Conservation (phyloP, 768 basidiomycete genomes). For the Lactarius quietus region DNA sequence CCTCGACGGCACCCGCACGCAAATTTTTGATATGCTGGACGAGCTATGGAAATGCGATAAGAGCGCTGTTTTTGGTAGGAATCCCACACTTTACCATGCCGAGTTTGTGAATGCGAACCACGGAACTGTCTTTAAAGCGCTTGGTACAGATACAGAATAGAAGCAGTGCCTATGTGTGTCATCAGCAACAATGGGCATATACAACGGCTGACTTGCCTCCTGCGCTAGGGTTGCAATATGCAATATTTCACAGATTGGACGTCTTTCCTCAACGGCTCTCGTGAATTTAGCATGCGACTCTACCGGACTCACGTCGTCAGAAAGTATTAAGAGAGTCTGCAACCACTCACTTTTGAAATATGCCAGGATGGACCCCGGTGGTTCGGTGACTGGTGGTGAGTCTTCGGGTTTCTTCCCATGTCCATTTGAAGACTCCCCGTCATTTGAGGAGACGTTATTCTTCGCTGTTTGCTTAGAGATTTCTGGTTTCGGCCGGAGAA, state of each 20-base stretch:
- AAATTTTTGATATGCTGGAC: conserved; percentile 63
- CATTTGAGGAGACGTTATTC: conserved; percentile 64
- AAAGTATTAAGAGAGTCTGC: background rate
- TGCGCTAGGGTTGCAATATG: conserved; percentile 72
- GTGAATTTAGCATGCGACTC: conserved; percentile 56
- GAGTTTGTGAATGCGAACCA: conserved; percentile 71
- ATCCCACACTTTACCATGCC: conserved; percentile 49
- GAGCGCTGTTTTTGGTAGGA: conserved; percentile 5
- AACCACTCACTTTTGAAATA: conserved; percentile 51
- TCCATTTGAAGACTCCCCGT: conserved; percentile 52
- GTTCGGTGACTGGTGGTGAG: conserved; percentile 57
- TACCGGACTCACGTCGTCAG: conserved; percentile 28
- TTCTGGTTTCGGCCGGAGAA: conserved; percentile 72
- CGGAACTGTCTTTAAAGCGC: conserved; percentile 67
- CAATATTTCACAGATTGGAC: conserved; percentile 53
- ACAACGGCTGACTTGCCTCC: conserved; percentile 47
- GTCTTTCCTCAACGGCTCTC: conserved; percentile 37
- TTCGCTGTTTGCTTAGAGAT: conserved; percentile 71
- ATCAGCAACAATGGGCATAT: conserved; percentile 7
- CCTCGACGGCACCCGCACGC: conserved; percentile 47
- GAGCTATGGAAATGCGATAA: conserved; percentile 42
- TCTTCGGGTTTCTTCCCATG: conserved; percentile 69
- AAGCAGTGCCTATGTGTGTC: conserved; percentile 56
- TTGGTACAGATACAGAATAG: conserved; percentile 64
- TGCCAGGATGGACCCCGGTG: conserved; percentile 48